These are phyloP conservation scores for Aspergillus tanneri DNA, from an alignment of 2,329 filamentous ascomycete genomes.

Conservation along the genomic window DNA sequence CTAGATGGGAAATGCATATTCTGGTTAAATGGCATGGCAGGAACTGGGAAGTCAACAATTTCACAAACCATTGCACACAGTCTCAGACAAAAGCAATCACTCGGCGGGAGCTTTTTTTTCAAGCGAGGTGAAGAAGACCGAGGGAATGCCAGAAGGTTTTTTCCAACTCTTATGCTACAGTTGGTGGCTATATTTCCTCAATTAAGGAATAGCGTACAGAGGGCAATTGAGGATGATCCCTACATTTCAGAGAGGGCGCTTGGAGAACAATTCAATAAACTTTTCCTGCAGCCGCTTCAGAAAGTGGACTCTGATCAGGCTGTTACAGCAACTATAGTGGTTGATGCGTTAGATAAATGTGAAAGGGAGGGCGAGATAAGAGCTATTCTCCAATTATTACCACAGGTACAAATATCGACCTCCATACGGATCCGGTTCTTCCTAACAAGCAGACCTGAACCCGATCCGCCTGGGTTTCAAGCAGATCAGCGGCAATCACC, in stretches of 20 bases:
- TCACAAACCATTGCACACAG: constrained; percentile 30
- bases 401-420: constrained; percentile 6
- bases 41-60: constrained; percentile 31
- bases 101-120: constrained; percentile 49
- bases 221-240: constrained; percentile 23
- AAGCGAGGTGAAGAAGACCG: constrained; percentile 44
- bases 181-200: constrained; percentile 33
- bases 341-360: constrained; percentile 30
- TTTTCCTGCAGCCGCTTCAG: constrained; percentile 26
- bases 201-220: constrained; percentile 20
- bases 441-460: constrained; percentile 29
- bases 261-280: constrained; percentile 27
- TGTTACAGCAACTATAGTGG: constrained; percentile 19
- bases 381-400: constrained; percentile 23
- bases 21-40: constrained; percentile 39
- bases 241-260: constrained; percentile 23
- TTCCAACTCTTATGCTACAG: constrained; percentile 35
- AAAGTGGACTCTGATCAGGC: constrained; percentile 1
- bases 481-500: constrained; percentile 17
- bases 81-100: constrained; percentile 18
- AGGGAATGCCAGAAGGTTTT: constrained; percentile 34
- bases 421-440: constrained; percentile 21
- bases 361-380: constrained; percentile 17
- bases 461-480: constrained; percentile 23
- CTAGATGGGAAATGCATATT: constrained; percentile 24